Percentiles rank a stretch among this genome's conserved stretches.
Conservation (phyloP, 345 rosid species). For the Dipteronia dyeriana region DNA sequence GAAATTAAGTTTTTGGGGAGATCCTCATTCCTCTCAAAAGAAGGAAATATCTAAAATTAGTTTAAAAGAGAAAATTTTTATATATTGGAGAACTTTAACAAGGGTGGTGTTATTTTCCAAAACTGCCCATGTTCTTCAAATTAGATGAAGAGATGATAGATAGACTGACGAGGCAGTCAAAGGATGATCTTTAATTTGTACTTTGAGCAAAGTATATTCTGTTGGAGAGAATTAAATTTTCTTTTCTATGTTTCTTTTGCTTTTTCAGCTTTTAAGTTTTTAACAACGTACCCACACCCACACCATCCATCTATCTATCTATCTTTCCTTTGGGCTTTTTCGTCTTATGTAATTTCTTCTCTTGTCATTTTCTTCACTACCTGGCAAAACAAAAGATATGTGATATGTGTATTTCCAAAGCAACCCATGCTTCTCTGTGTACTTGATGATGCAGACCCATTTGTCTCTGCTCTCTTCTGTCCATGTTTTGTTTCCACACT, state of each 20-base stretch:
- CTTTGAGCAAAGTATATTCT: conserved; percentile 44
- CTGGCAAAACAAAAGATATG: background rate
- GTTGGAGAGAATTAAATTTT: conserved; percentile 17
- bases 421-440: background rate
- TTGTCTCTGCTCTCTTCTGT: background rate
- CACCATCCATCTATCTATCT: background rate
- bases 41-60: background rate
- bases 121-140: conserved; percentile 2
- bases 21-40: background rate
- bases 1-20: too few species aligned
- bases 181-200: conserved; percentile 37
- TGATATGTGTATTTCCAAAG: conserved; percentile 15
- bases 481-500: background rate
- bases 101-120: background rate
- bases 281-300: conserved; percentile 2
- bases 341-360: conserved; percentile 8
- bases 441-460: conserved; percentile 8
- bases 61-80: background rate
- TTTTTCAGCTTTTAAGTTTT: conserved; percentile 36
- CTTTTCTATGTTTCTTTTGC: conserved; percentile 28
- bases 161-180: conserved; percentile 36
- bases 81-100: background rate
- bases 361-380: conserved; percentile 14
- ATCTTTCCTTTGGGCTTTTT: background rate
- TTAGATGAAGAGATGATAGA: conserved; percentile 10